A percentile compares a stretch with the other conserved stretches of the same genome.
phyloP scores from a whole-genome alignment of 2,329 filamentous ascomycete species.

The Alternaria ventricosa region DNA sequence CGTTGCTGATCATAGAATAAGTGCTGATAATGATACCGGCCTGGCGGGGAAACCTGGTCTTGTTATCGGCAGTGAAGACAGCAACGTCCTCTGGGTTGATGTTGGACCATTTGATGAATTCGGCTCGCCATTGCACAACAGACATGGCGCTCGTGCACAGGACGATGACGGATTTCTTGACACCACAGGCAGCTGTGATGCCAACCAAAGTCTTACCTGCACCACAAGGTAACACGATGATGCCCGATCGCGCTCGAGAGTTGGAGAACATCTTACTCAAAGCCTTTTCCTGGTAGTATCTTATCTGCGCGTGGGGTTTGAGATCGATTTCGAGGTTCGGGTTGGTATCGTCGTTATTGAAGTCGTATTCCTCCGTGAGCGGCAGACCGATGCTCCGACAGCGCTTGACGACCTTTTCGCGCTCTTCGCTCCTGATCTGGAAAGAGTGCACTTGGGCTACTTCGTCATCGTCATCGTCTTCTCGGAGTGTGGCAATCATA shows the following conservation, averaged over 20 bases:
- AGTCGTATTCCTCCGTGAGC: constrained; percentile 96
- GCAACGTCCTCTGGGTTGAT: constrained; percentile 93
- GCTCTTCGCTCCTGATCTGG: constrained; percentile 81
- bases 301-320: constrained; percentile 85
- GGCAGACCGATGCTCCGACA: constrained; percentile 87
- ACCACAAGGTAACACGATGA: constrained; percentile 95
- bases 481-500: constrained; percentile 70
- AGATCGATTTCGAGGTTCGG: constrained; percentile 93
- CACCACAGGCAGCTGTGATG: constrained; percentile 97
- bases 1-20: constrained; percentile 98
- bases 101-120: constrained; percentile 99
- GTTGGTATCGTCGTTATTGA: constrained; percentile 87
- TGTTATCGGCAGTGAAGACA: constrained; percentile 93
- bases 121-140: constrained; percentile 93
- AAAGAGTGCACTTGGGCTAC: constrained; percentile 91
- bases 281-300: constrained; percentile 95
- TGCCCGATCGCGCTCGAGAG: constrained; percentile 93
- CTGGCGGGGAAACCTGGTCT: constrained; percentile 82
- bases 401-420: constrained; percentile 86
- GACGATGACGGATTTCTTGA: constrained; percentile 95
- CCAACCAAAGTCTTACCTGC: constrained; percentile 97
- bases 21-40: constrained; percentile 97
- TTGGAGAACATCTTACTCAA: constrained; percentile 99
- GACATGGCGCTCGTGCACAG: constrained; percentile 98
- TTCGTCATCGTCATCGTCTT: constrained; percentile 83